Evolutionary conservation across 192 early-diverging fungal species (phyloP).

Genomic region (Thoreauomyces humboldtii): DNA sequence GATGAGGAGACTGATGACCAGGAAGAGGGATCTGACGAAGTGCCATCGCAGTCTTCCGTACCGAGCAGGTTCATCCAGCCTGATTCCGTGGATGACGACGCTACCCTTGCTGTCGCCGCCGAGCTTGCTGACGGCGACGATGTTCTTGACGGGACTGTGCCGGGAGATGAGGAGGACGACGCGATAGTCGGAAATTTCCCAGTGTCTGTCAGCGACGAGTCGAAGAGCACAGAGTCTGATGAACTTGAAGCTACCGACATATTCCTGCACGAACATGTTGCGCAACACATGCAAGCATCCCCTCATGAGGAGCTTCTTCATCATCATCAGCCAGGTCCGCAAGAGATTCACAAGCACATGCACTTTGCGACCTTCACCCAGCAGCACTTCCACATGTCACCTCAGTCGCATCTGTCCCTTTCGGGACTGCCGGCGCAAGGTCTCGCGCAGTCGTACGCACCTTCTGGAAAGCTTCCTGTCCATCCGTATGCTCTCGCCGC

Average conservation of each 20-base stretch:
- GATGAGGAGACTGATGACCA: not conserved
- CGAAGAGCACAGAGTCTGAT: not conserved
- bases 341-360: not conserved
- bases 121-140: not conserved
- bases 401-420: not conserved
- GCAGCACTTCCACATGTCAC: conserved; percentile 9
- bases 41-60: not conserved
- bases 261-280: not conserved
- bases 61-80: conserved; percentile 23
- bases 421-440: too few relatives aligned
- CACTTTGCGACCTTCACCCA: conserved; percentile 2
- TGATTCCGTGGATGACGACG: not conserved
- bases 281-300: not conserved
- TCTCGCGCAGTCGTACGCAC: too few relatives aligned
- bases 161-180: too few relatives aligned
- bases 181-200: too few relatives aligned
- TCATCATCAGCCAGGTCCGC: conserved; percentile 5
- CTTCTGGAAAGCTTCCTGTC: too few relatives aligned
- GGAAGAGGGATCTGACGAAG: not conserved
- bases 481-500: not conserved
- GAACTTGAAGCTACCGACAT: not conserved
- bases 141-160: not conserved
- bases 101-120: not conserved
- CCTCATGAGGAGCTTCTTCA: conserved; percentile 1
- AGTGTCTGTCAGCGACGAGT: not conserved